Evolutionary conservation across 2,329 filamentous ascomycete genomes (phyloP), one percentile per base, ranked within the genome.

Genomic region (Beauveria rudraprayagi): DNA sequence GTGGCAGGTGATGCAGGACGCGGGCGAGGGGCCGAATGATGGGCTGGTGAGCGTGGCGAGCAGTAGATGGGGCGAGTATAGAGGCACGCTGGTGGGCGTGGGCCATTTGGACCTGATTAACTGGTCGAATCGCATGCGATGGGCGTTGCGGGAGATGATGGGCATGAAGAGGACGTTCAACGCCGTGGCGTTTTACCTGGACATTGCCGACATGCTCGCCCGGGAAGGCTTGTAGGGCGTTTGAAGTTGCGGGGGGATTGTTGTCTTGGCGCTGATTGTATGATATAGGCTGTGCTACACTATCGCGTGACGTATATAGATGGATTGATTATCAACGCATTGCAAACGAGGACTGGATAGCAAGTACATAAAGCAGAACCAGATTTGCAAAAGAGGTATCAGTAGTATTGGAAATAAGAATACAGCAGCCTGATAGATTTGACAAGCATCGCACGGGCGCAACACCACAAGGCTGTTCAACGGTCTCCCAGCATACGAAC

Each of bases 181-280:
- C 67, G 85, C 85, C 2, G 79, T 88, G 61, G 85, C 85, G 0
- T 87, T 88, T 67, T 88, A 88, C 66, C 77, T 88, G 2, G 83
- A 81, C 62, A 83, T 88, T 67, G 81, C 80, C 11, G 83, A 90
- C 67, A 90, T 89, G 87, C 74, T 91, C 55, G 85, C 88, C 2
- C 87, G 86, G 67, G 86, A 90, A 68, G 85, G 83, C 1, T 63
- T 76, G 19, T 78, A 37, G 34, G 34, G 34, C 11, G 34, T 37
- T 4, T 11, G 5, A 5, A 11, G 34, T 37, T 41, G 40, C 24
- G 26, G 26, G 17, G 17, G 11, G 8, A 22, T 34, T 5, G 22
- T 24, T 5, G 17, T n/a, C 4, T 41, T 40, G 56, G 48, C 34
- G 47, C 24, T n/a, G 6, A 34, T 16, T 43, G 52, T 26, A 5